Evolutionary conservation across 2,329 filamentous ascomycete genomes (phyloP).

Genomic region (Mollisia scopiformis): DNA sequence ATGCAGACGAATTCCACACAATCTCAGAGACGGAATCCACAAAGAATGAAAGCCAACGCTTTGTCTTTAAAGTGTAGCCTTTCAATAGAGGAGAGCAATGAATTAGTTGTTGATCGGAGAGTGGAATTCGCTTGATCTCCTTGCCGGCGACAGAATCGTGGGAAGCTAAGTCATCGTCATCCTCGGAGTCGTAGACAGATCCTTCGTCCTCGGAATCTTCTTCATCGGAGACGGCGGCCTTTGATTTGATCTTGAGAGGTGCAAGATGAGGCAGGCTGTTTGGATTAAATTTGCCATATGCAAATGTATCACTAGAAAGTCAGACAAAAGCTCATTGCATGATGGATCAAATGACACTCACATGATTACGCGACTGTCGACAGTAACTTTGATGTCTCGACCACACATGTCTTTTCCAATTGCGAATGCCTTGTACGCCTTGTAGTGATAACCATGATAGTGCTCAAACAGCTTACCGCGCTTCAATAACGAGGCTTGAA

Average conservation of each 20-base stretch:
- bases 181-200: background rate
- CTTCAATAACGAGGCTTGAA: conserved; percentile 40
- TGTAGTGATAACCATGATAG: conserved; percentile 51
- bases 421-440: conserved; percentile 42
- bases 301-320: conserved; percentile 18
- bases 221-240: conserved; percentile 5
- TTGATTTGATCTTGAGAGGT: conserved; percentile 21
- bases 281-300: conserved; percentile 32
- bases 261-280: conserved; percentile 19
- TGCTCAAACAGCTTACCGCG: conserved; percentile 49
- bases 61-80: conserved; percentile 52
- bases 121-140: conserved; percentile 29
- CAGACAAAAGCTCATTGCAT: background rate
- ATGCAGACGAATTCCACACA: conserved; percentile 51
- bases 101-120: conserved; percentile 45
- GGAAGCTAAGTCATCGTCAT: conserved; percentile 3
- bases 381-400: conserved; percentile 23
- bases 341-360: conserved; percentile 5
- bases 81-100: conserved; percentile 45
- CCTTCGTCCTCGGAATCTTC: conserved; percentile 6
- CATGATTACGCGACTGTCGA: conserved; percentile 28
- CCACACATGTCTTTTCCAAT: conserved; percentile 25
- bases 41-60: conserved; percentile 53
- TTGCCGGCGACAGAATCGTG: conserved; percentile 9
- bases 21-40: conserved; percentile 49